These are phyloP conservation scores for Leucaena leucocephala DNA, from an alignment of 306 rosid genomes.

Conservation along the genomic window DNA sequence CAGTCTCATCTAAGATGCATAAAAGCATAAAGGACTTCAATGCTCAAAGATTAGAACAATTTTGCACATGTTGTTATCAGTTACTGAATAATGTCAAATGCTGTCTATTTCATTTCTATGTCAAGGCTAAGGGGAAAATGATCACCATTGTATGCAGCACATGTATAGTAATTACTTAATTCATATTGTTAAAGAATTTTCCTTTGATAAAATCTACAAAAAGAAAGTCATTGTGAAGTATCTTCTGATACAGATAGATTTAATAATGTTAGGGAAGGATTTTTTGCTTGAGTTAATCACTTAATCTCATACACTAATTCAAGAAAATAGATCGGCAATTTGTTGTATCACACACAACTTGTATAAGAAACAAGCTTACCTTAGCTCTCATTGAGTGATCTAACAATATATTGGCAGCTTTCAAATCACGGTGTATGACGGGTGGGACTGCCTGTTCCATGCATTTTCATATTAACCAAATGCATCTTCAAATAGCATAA, in stretches of 20 bases:
- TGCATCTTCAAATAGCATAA: constrained; percentile 16
- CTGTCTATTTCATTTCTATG: neutral
- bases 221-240: neutral
- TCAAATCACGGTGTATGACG: constrained; percentile 78
- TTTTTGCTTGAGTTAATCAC: neutral
- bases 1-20: neutral
- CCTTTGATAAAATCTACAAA: neutral
- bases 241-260: neutral
- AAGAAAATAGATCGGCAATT: neutral
- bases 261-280: neutral
- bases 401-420: constrained; percentile 76
- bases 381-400: constrained; percentile 76
- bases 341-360: constrained; percentile 17
- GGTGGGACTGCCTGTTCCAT: constrained; percentile 83
- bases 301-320: neutral
- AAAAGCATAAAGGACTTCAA: neutral
- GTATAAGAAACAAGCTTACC: constrained; percentile 48
- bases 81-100: neutral
- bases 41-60: neutral
- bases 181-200: neutral
- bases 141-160: neutral
- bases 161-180: neutral
- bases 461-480: constrained; percentile 29
- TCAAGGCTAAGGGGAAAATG: neutral
- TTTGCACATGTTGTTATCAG: neutral